Base-by-base conservation (phyloP, 257 asterid species). In the Anisodus tanguticus region DNA sequence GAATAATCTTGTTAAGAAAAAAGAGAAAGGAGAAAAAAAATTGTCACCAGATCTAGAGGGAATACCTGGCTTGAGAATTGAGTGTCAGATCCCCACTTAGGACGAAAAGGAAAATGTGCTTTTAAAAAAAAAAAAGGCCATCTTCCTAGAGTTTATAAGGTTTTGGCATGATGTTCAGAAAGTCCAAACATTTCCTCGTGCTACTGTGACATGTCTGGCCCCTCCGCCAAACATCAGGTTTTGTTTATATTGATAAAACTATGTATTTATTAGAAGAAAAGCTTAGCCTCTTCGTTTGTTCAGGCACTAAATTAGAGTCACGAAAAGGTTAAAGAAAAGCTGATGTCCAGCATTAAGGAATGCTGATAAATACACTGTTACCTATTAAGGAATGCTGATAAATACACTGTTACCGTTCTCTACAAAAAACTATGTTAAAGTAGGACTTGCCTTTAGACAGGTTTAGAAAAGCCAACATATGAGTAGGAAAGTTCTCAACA, bases 361-460 rank as follows among this genome's bases (percentile, higher is more conserved):
- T 37, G 51, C 51, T 67, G 51, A 35, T 66, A 66, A 66, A 66
- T 67, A 13, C 76, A 67, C 76, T 1, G 22, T 7, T 67, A 37
- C 76, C 11, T n/a, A 37, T 67, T 67, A 67, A 37, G 49, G 16
- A 67, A 15, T 37, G 51, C 51, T 67, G 51, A 35, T 66, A 66
- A 66, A 66, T 67, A 13, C 76, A 67, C 76, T 1, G 22, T 7
- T 67, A 37, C 76, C 11, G 9, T 67, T 67, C 22, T 35, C 19
- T 12, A 67, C 74, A 67, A 2, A 31, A 66, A 12, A 66, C 72
- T 66, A 17, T 41, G 39, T 31, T 72, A 72, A 72, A 72, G 60
- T 47, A 10, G 80, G 80, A 72, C 55, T 72, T 72, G 59, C 11
- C 80, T 72, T 72, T 72, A 47, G 76, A 72, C 41, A 72, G 59